phyloP scores from a whole-genome alignment of 805 yeast species.

The Teunomyces kruisii region DNA sequence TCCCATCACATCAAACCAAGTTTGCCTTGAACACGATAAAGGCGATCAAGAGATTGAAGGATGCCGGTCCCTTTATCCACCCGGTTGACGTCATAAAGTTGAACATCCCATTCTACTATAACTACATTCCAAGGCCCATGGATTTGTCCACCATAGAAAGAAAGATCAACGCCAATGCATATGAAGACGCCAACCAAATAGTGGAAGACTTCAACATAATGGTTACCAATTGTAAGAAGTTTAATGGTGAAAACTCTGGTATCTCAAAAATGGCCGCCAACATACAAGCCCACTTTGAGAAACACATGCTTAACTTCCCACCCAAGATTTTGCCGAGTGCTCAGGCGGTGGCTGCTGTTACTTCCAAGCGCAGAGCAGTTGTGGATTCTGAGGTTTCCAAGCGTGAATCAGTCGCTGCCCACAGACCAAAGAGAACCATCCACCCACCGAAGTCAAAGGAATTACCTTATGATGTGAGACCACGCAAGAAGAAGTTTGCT shows the following conservation, averaged over 20 bases:
- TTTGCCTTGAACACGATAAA: constrained; percentile 77
- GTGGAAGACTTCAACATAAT: constrained; percentile 79
- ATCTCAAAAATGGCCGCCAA: constrained; percentile 91
- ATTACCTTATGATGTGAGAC: constrained; percentile 85
- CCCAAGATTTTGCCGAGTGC: constrained; percentile 39
- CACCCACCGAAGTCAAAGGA: constrained; percentile 97
- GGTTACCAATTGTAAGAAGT: constrained; percentile 77
- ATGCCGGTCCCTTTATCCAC: constrained; percentile 82
- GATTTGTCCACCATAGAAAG: constrained; percentile 88
- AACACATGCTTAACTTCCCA: constrained; percentile 91
- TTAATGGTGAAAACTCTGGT: constrained; percentile 81
- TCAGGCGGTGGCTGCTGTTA: constrained; percentile 19
- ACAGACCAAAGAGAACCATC: constrained; percentile 91
- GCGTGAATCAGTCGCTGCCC: constrained; percentile 70
- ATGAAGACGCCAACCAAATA: constrained; percentile 66
- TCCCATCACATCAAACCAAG: constrained; percentile 81
- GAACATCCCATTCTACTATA: constrained; percentile 88
- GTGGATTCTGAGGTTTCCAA: constrained; percentile 35
- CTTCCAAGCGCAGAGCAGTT: constrained; percentile 43
- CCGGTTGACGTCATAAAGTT: constrained; percentile 91
- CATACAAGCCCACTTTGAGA: constrained; percentile 88
- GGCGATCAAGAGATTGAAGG: constrained; percentile 86
- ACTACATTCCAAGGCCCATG: constrained; percentile 85
- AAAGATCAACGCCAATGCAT: constrained; percentile 68
- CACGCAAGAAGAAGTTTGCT: constrained; percentile 87